Evolutionary conservation across 2,329 filamentous ascomycete species (phyloP).

Genomic region (Botrytis paeoniae): DNA sequence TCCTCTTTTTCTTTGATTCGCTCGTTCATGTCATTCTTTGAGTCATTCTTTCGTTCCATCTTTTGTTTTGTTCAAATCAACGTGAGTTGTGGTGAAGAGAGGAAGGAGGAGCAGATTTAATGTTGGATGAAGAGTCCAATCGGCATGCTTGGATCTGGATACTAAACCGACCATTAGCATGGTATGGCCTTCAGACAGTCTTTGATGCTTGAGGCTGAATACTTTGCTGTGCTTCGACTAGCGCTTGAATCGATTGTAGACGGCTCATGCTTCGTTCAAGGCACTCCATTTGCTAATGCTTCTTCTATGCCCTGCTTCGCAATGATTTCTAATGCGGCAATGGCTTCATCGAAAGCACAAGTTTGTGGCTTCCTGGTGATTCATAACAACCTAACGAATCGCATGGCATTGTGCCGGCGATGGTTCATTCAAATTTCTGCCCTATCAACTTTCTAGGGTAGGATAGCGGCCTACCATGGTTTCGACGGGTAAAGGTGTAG

Average conservation of each 20-base stretch:
- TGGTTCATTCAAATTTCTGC: conserved; percentile 18
- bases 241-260: neutral
- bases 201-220: neutral
- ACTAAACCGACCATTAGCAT: neutral
- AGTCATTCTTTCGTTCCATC: neutral
- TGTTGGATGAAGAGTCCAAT: neutral
- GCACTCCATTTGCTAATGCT: neutral
- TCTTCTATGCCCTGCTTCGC: neutral
- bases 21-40: neutral
- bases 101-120: neutral
- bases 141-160: neutral
- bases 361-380: neutral
- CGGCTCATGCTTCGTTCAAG: neutral
- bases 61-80: neutral
- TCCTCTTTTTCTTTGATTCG: conserved; percentile 2
- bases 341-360: neutral
- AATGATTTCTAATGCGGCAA: neutral
- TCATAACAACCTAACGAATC: neutral
- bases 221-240: neutral
- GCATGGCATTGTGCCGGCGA: neutral
- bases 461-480: neutral
- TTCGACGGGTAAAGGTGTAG: neutral
- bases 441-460: conserved; percentile 11
- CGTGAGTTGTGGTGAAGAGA: neutral
- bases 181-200: neutral